These are phyloP conservation scores for Teunomyces barrocoloradensis DNA, from an alignment of 805 yeast species.

Conservation along the genomic window DNA sequence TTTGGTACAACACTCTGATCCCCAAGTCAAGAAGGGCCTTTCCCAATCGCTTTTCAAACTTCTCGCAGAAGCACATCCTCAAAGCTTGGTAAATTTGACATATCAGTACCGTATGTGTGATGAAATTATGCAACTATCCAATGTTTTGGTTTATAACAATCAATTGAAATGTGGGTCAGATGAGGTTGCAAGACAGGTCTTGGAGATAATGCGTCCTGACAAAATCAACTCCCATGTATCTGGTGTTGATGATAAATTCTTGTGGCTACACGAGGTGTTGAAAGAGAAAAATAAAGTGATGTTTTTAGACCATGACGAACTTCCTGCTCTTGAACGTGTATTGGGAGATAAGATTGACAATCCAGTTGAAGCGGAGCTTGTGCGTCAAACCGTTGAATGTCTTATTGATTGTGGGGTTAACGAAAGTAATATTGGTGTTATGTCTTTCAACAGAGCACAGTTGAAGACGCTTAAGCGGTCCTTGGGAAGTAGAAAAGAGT, in stretches of 20 bases:
- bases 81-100: constrained; percentile 70
- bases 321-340: constrained; percentile 55
- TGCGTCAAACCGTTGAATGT: constrained; percentile 59
- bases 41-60: constrained; percentile 74
- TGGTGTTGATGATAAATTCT: background rate
- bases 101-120: constrained; percentile 90
- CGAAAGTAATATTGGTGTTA: constrained; percentile 68
- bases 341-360: constrained; percentile 73
- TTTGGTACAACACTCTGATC: constrained; percentile 57
- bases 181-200: constrained; percentile 55
- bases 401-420: constrained; percentile 59
- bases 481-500: constrained; percentile 31
- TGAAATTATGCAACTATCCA: constrained; percentile 83
- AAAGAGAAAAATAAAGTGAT: constrained; percentile 59
- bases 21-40: constrained; percentile 64
- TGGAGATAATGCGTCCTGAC: constrained; percentile 47
- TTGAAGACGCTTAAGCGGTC: constrained; percentile 33
- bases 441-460: constrained; percentile 88
- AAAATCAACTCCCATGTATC: constrained; percentile 16
- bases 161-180: constrained; percentile 72
- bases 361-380: constrained; percentile 64
- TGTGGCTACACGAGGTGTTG: constrained; percentile 61
- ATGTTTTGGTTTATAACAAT: constrained; percentile 73
- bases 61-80: constrained; percentile 70
- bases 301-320: constrained; percentile 74